phyloP scores from a whole-genome alignment of 2,329 filamentous ascomycete genomes.

The Clarireedia sp. region DNA sequence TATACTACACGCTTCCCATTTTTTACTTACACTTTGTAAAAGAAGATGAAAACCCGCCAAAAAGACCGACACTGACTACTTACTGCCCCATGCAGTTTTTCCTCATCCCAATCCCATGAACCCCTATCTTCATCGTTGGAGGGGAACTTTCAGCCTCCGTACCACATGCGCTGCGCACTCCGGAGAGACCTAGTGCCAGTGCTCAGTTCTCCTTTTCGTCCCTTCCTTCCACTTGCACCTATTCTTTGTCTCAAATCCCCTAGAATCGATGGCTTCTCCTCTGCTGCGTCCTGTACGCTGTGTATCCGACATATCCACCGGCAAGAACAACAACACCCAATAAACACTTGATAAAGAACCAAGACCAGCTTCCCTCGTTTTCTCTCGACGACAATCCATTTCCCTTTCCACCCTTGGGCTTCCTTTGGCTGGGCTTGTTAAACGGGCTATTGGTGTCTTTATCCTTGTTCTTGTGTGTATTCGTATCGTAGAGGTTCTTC shows the following conservation, averaged over 20 bases:
- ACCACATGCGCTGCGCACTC: too few species aligned
- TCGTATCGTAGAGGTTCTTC: constrained; percentile 76
- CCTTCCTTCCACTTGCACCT: background rate
- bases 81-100: background rate
- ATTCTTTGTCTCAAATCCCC: background rate
- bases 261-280: constrained; percentile 29
- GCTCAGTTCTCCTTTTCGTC: background rate
- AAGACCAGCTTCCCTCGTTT: constrained; percentile 49
- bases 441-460: background rate
- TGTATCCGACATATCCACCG: constrained; percentile 79
- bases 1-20: background rate
- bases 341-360: constrained; percentile 76
- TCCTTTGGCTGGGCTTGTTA: background rate
- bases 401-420: constrained; percentile 10
- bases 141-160: too few species aligned
- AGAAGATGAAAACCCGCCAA: too few species aligned
- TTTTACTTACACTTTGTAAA: too few species aligned
- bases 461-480: constrained; percentile 24
- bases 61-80: background rate
- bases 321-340: constrained; percentile 62
- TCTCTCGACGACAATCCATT: constrained; percentile 13
- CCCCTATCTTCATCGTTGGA: too few species aligned
- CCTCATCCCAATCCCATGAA: background rate
- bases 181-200: too few species aligned
- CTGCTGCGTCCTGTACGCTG: constrained; percentile 58